phyloP scores from a whole-genome alignment of 2,329 filamentous ascomycete genomes.

The Botrytis hyacinthi region DNA sequence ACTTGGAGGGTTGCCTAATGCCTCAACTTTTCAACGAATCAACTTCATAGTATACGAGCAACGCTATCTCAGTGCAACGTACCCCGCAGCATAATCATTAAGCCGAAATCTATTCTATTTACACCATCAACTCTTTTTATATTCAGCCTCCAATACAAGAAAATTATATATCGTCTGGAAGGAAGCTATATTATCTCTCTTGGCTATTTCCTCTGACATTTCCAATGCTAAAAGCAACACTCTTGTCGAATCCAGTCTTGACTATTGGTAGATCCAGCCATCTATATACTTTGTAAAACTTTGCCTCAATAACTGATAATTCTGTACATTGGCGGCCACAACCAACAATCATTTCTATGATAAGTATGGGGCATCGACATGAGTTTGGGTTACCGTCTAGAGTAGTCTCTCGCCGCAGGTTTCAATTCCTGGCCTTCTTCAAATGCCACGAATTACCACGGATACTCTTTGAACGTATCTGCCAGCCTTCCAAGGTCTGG shows the following conservation, averaged over 20 bases:
- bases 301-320: not conserved
- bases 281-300: not conserved
- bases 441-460: not conserved
- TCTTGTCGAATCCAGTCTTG: not conserved
- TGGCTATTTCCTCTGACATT: not conserved
- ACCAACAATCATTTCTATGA: not conserved
- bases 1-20: not conserved
- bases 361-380: not conserved
- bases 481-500: not conserved
- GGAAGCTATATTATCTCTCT: not conserved
- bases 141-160: not conserved
- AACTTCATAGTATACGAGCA: not conserved
- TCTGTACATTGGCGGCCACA: not conserved
- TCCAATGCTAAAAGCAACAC: not conserved
- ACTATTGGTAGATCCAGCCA: not conserved
- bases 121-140: not conserved
- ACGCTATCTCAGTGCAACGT: not conserved
- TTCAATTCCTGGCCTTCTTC: constrained; percentile 4
- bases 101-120: not conserved
- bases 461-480: not conserved
- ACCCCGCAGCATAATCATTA: not conserved
- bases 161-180: not conserved
- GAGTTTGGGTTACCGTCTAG: not conserved
- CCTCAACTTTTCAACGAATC: not conserved
- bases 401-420: not conserved